Conservation (phyloP, 2,329 filamentous ascomycete genomes). For the Elsinoe batatas region DNA sequence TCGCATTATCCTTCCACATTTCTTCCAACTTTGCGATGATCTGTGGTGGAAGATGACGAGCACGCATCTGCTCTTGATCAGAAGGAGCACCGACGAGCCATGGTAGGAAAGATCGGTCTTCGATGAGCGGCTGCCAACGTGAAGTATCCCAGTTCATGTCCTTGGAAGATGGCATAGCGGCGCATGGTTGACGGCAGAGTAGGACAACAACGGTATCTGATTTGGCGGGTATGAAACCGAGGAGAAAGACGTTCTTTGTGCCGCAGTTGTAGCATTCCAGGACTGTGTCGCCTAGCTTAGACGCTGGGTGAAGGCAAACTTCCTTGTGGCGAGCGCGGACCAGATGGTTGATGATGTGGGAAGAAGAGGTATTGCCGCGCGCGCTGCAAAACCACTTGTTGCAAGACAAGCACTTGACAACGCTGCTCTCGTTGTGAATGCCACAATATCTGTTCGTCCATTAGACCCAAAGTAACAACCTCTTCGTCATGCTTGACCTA, state of each 20-base stretch:
- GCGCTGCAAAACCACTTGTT: conserved; percentile 99
- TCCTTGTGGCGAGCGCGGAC: conserved; percentile 97
- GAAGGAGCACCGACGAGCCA: conserved; percentile 88
- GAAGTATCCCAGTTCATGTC: conserved; percentile 99
- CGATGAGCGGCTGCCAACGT: conserved; percentile 93
- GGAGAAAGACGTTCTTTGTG: conserved; percentile 96
- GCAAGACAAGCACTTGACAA: conserved; percentile 92
- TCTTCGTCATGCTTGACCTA: conserved; percentile 42
- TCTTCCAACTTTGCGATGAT: conserved; percentile 95
- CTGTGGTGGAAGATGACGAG: conserved; percentile 82
- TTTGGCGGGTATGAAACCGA: conserved; percentile 97
- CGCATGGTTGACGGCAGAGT: conserved; percentile 91
- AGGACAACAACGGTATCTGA: conserved; percentile 97
- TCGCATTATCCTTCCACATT: conserved; percentile 94
- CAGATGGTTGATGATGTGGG: conserved; percentile 96
- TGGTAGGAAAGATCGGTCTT: conserved; percentile 85
- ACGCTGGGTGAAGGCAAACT: conserved; percentile 89
- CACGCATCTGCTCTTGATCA: conserved; percentile 91
- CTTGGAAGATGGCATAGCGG: conserved; percentile 87
- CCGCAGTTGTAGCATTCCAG: conserved; percentile 99
- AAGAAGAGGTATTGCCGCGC: conserved; percentile 89
- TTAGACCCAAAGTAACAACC: background rate
- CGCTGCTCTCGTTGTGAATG: conserved; percentile 88
- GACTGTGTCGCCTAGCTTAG: conserved; percentile 86
- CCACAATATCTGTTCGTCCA: conserved; percentile 66